Evolutionary conservation across 2,329 filamentous ascomycete species (phyloP), one percentile per base, ranked within the genome.

Genomic region (Nigrospora oryzae): DNA sequence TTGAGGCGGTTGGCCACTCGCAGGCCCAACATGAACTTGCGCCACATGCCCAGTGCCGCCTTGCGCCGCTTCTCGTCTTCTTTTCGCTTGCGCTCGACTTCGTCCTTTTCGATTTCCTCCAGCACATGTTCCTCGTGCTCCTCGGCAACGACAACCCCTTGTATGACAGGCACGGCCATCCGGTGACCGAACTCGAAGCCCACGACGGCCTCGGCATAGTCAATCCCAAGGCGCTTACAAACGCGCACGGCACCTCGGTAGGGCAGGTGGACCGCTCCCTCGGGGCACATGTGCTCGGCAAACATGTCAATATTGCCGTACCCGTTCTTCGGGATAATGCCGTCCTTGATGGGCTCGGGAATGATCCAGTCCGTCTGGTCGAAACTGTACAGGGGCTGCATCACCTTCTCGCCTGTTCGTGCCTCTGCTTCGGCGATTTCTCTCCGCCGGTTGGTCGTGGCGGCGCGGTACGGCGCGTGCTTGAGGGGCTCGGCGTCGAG

Each of bases 261-360:
- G 0, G 89, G 89, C 2, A 97, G 74, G 60, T 98, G 93, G 0
- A 86, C 77, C 3, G 90, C 90, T 0, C 93, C 69, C 46, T 64
- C 52, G 0, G 93, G 93, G 23, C 94, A 83, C 93, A 98, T 97
- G 50, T 88, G 89, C 35, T 89, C 84, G 0, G 87, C 90, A 61
- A 95, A 98, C 44, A 95, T 80, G 61, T 98, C 93, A 49, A 98
- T 97, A 53, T 98, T 98, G 10, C 91, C 91, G 55, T 91, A 98
- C 33, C 83, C 81, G 55, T 98, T 98, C 63, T 93, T 94, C 0
- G 93, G 93, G 48, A 97, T 96, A 13, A 86, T 66, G 1, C 91
- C 91, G 55, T 95, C 77, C 48, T 79, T 64, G 45, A 96, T 95
- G 0, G 90, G 89, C 2, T 84, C 79, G 1, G 91, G 91, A 45